Base-by-base conservation (phyloP, 345 rosid species). In the Salix udensis region DNA sequence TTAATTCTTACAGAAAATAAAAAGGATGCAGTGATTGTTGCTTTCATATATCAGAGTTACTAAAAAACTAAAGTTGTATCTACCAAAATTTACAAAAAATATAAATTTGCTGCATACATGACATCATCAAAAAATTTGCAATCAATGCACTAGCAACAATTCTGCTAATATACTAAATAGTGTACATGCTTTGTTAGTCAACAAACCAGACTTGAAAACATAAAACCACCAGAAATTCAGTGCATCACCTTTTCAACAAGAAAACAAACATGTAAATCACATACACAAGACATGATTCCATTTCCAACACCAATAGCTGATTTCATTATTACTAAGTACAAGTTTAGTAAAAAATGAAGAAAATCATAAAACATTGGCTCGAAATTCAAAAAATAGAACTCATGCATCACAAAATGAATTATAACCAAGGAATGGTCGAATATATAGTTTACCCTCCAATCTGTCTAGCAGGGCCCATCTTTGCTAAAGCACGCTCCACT, bases 401-500 rank as follows among this genome's bases (percentile, higher is more conserved):
- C 19, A 23, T 31, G 36, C 37, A 23, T 23, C 31, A 58, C 5
- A 67, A 76, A 36, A 65, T 53, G 19, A 55, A 66, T 19, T 30
- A 16, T 9, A 14, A 31, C 13, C 42, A 66, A 36, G 24, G 24
- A 74, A 19, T 18, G 14, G 23, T 12, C 42, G 60, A 42, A 30
- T 30, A 71, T 42, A 68, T 67, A 21, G 70, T 30, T 16, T 84
- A 92, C 99, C 95, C 88, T 87, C 97, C 94, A 85, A 77, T 88
- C 79, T 94, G 86, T 86, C 98, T 89, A 74, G 99, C 87, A 81
- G 98, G 97, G 34, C 92, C 99, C 78, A 94, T 37, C 87, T 91
- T 96, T 16, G 99, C 94, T 76, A 96, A 89, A 84, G 99, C 99
- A 74, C 99, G 98, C 82, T 96, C 99, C 42, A 96, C 97, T 82